Conservation (phyloP, 352 stramenopile genomes). For the Blastocystis sp. region DNA sequence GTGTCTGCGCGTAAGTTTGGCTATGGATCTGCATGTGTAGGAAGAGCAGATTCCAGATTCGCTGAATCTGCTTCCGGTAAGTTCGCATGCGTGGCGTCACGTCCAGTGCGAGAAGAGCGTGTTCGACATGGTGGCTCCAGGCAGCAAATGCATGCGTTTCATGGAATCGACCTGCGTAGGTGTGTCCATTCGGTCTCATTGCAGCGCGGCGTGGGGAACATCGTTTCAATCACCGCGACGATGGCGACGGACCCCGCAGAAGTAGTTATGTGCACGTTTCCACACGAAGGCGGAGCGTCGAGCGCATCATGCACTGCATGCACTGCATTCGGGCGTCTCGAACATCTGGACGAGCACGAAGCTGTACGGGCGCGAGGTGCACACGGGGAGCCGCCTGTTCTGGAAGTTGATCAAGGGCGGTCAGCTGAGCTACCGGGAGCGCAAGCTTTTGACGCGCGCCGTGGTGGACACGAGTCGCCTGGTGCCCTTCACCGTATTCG, state of each 20-base stretch:
- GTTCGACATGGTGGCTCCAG: conserved; percentile 20
- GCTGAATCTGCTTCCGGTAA: conserved; percentile 42
- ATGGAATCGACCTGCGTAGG: not conserved
- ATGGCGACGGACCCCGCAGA: conserved; percentile 4
- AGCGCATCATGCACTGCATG: not conserved
- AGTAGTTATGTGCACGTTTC: not conserved
- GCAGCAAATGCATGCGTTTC: conserved; percentile 37
- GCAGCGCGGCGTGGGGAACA: conserved; percentile 18
- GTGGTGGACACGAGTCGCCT: conserved; percentile 41
- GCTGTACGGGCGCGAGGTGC: conserved; percentile 46
- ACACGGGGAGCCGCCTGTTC: conserved; percentile 24
- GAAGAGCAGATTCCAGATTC: conserved; percentile 51
- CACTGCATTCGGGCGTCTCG: not conserved
- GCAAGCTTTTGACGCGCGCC: conserved; percentile 35
- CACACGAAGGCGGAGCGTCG: not conserved
- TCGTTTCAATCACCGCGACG: not conserved
- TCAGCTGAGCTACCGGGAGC: conserved; percentile 40
- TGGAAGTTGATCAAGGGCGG: conserved; percentile 45
- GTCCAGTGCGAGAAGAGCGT: conserved; percentile 1
- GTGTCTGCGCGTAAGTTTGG: not conserved
- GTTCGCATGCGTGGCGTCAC: not conserved
- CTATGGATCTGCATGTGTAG: not conserved
- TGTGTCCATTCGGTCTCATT: not conserved
- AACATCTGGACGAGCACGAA: conserved; percentile 44
- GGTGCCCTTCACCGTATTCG: conserved; percentile 50